Evolutionary conservation across 2,329 filamentous ascomycete species (phyloP).

Genomic region (Seiridium unicorne): DNA sequence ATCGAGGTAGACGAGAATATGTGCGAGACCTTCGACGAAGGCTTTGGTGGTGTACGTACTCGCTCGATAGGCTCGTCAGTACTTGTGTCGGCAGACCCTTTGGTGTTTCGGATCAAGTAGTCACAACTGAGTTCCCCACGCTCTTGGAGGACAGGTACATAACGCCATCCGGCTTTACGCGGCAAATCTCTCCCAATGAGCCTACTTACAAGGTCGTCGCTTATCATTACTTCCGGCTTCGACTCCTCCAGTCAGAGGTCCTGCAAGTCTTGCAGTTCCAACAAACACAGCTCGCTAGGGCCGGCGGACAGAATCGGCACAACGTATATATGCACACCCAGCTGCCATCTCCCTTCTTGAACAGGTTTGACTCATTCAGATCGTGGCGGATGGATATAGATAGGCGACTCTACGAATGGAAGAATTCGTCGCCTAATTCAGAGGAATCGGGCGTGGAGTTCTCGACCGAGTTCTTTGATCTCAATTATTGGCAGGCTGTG

Average conservation of each 20-base stretch:
- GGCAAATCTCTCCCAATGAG: slow-evolving; percentile 54
- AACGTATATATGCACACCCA: slow-evolving; percentile 77
- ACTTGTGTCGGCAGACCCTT: slow-evolving; percentile 92
- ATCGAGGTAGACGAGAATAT: slow-evolving; percentile 74
- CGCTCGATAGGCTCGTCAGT: slow-evolving; percentile 89
- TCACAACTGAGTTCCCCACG: slow-evolving; percentile 93
- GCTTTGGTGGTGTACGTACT: slow-evolving; percentile 97
- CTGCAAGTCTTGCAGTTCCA: slow-evolving; percentile 91
- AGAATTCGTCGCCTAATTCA: slow-evolving; percentile 74
- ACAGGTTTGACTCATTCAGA: slow-evolving; percentile 79
- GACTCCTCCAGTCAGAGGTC: slow-evolving; percentile 90
- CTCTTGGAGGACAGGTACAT: slow-evolving; percentile 86
- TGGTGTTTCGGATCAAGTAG: slow-evolving; percentile 92
- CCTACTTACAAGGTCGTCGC: slow-evolving; percentile 89
- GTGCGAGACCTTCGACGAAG: slow-evolving; percentile 81
- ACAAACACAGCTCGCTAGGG: slow-evolving; percentile 76
- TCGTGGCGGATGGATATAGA: slow-evolving; percentile 90
- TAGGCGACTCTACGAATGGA: slow-evolving; percentile 80
- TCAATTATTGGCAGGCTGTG: slow-evolving; percentile 97
- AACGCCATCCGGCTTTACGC: slow-evolving; percentile 71
- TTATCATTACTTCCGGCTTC: slow-evolving; percentile 87
- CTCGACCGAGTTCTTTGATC: slow-evolving; percentile 82
- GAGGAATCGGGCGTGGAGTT: slow-evolving; percentile 84
- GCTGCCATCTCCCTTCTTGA: slow-evolving; percentile 81
- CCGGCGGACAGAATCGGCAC: slow-evolving; percentile 58